These are phyloP conservation scores for Fusarium humuli DNA, from an alignment of 2,329 filamentous ascomycete species.

Conservation along the genomic window DNA sequence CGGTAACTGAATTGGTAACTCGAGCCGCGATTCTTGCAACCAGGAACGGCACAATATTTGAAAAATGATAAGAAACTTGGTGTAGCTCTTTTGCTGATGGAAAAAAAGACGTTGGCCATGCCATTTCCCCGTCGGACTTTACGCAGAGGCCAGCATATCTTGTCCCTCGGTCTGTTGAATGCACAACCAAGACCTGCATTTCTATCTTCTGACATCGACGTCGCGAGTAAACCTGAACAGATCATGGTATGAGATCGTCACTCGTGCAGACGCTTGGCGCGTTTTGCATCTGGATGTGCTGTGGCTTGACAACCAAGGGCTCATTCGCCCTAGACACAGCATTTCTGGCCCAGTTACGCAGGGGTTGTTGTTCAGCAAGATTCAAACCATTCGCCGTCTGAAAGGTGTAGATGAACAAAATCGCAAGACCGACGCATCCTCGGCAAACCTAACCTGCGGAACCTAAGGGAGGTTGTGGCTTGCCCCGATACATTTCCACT, in stretches of 20 bases:
- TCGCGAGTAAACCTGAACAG: neutral
- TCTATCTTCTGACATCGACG: neutral
- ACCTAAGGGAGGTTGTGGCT: conserved; percentile 34
- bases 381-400: conserved; percentile 7
- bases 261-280: neutral
- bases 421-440: neutral
- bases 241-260: neutral
- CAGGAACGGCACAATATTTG: neutral
- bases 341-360: neutral
- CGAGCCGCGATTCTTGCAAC: neutral
- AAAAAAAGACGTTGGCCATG: neutral
- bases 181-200: neutral
- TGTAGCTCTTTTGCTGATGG: neutral
- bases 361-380: neutral
- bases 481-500: conserved; percentile 21
- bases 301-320: neutral
- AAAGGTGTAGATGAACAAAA: conserved; percentile 1
- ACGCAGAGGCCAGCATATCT: neutral
- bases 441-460: conserved; percentile 23
- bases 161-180: neutral
- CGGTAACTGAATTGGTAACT: neutral
- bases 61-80: neutral
- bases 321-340: neutral
- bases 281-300: neutral
- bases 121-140: neutral